Percentiles rank a stretch among this genome's conserved stretches.
These are phyloP conservation scores for Besnoitia besnoiti DNA, from an alignment of 169 alveolate species.

Conservation along the genomic window DNA sequence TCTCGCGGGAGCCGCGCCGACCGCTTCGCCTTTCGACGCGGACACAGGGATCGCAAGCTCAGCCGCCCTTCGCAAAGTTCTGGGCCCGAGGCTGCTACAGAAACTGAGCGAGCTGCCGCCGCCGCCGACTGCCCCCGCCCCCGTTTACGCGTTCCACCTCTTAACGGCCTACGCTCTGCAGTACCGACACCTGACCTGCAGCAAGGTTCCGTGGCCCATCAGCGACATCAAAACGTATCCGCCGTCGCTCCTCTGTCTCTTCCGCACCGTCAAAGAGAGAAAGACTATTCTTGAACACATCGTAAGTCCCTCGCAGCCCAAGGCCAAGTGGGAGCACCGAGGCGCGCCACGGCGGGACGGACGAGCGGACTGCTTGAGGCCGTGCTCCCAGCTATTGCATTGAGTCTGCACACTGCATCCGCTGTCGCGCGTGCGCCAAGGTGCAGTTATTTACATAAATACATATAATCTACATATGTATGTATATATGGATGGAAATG, in stretches of 20 bases:
- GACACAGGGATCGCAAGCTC: not conserved
- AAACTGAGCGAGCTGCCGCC: not conserved
- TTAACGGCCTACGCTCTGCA: constrained; percentile 70
- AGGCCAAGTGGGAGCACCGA: no score
- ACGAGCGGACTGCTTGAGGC: no score
- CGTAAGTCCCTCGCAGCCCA: not conserved
- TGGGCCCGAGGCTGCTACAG: not conserved
- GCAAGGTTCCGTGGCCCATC: constrained; percentile 69
- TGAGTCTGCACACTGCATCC: no score
- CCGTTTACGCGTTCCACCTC: constrained; percentile 64
- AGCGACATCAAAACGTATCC: constrained; percentile 58
- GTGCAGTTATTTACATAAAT: no score
- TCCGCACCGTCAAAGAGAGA: not conserved
- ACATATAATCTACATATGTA: no score
- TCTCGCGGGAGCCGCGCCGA: not conserved
- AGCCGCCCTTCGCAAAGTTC: not conserved
- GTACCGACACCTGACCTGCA: constrained; percentile 68
- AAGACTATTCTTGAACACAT: not conserved
- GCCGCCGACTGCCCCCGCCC: constrained; percentile 37
- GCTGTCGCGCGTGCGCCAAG: no score
- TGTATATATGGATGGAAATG: no score
- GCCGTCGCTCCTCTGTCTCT: constrained; percentile 45
- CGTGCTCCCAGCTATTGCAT: no score
- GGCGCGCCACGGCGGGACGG: no score
- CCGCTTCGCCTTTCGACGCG: not conserved